Evolutionary conservation across 345 rosid genomes (phyloP).

Genomic region (Triadica sebifera): DNA sequence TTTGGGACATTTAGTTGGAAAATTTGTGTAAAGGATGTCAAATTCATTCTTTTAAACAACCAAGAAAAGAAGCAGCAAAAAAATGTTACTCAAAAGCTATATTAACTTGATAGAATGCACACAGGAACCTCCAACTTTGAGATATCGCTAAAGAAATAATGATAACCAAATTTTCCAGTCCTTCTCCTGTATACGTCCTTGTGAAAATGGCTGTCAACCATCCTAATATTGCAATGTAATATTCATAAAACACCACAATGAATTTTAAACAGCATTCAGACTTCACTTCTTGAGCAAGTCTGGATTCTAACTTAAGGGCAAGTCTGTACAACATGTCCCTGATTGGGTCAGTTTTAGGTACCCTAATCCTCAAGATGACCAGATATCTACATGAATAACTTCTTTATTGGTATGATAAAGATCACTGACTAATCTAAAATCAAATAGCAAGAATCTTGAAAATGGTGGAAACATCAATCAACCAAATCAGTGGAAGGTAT

Average conservation of each 20-base stretch:
- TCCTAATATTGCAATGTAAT: background rate
- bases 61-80: background rate
- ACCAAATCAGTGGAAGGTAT: background rate
- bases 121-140: background rate
- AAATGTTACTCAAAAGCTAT: background rate
- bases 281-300: background rate
- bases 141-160: background rate
- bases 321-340: background rate
- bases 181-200: background rate
- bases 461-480: constrained; percentile 3
- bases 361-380: background rate
- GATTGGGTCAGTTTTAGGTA: background rate
- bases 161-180: background rate
- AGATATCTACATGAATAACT: background rate
- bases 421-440: background rate
- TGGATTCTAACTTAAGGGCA: background rate
- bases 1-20: background rate
- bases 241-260: background rate
- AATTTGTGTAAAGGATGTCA: background rate
- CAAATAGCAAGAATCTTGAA: background rate
- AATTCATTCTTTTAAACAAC: background rate
- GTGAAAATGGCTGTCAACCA: background rate
- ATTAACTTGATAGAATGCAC: background rate
- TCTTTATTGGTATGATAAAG: background rate
- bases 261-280: background rate